These are phyloP conservation scores for Metarhizium rileyi DNA, from an alignment of 2,329 filamentous ascomycete species.

Conservation along the genomic window DNA sequence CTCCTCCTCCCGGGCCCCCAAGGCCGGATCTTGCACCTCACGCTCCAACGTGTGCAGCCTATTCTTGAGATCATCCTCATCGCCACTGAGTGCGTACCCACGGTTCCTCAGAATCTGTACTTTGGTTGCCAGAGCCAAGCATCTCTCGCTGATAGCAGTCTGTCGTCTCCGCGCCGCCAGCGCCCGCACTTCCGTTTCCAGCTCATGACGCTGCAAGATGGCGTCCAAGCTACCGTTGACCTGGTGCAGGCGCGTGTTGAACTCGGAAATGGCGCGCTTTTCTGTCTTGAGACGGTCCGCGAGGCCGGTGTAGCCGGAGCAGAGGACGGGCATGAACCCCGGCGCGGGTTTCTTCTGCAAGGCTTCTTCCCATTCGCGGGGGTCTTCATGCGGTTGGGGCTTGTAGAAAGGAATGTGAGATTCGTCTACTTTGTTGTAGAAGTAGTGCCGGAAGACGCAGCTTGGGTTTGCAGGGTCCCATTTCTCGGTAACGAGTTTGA, in stretches of 20 bases:
- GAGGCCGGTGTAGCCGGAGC: constrained; percentile 62
- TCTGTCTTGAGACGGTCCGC: constrained; percentile 65
- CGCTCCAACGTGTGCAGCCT: constrained; percentile 62
- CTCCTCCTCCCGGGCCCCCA: constrained; percentile 70
- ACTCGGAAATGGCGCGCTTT: constrained; percentile 56
- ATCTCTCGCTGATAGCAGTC: constrained; percentile 61
- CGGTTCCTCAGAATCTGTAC: constrained; percentile 73
- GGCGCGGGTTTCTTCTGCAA: constrained; percentile 68
- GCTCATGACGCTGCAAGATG: constrained; percentile 67
- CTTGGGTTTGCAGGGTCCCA: constrained; percentile 61
- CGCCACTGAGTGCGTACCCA: constrained; percentile 69
- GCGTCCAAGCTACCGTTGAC: constrained; percentile 66
- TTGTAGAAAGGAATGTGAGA: constrained; percentile 67
- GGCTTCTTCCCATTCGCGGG: constrained; percentile 75
- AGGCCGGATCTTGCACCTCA: constrained; percentile 61
- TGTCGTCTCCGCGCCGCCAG: constrained; percentile 65
- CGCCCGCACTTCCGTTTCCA: constrained; percentile 64
- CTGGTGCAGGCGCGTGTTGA: constrained; percentile 65
- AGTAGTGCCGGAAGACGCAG: constrained; percentile 73
- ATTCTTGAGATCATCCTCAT: constrained; percentile 68
- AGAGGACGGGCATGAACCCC: constrained; percentile 68
- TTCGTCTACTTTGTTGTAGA: constrained; percentile 77
- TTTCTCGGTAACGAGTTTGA: constrained; percentile 58
- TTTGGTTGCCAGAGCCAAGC: constrained; percentile 64
- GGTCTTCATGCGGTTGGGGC: constrained; percentile 59